Evolutionary conservation across 108 stramenopile genomes (phyloP).

Genomic region (Nannochloropsis granulata): DNA sequence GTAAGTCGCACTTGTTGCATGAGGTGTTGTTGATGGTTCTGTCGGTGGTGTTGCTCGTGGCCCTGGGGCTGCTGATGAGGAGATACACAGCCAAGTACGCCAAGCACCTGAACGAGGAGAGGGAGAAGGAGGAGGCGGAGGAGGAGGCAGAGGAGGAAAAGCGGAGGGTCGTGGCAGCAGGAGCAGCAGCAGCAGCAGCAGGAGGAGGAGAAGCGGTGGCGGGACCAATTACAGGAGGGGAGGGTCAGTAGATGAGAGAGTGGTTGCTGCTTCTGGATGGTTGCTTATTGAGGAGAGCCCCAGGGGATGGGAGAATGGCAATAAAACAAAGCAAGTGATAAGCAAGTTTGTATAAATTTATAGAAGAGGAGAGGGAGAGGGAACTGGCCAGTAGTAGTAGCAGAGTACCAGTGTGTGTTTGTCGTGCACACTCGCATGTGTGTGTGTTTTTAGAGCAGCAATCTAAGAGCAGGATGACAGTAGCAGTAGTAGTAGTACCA

Average conservation of each 20-base stretch:
- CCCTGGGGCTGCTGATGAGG: background rate
- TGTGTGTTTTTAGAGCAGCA: no score
- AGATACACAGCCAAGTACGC: background rate
- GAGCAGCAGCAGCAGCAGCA: background rate
- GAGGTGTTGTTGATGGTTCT: background rate
- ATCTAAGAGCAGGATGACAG: no score
- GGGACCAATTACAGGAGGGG: background rate
- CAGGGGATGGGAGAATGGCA: no score
- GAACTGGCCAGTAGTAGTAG: no score
- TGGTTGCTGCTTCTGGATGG: background rate
- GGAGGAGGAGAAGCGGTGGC: background rate
- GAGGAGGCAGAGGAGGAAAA: background rate
- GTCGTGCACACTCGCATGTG: no score
- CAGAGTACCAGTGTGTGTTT: no score
- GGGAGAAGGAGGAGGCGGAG: background rate
- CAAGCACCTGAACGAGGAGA: background rate
- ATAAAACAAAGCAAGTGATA: no score
- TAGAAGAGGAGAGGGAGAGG: no score
- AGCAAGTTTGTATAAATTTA: no score
- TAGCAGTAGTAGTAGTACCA: no score
- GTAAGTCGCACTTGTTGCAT: background rate
- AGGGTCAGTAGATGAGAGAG: background rate
- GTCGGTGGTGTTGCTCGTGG: background rate
- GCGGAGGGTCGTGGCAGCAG: background rate
- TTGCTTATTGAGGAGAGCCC: no score